Evolutionary conservation across 192 early-diverging fungal species (phyloP).

Genomic region (Cetraspora pellucida): DNA sequence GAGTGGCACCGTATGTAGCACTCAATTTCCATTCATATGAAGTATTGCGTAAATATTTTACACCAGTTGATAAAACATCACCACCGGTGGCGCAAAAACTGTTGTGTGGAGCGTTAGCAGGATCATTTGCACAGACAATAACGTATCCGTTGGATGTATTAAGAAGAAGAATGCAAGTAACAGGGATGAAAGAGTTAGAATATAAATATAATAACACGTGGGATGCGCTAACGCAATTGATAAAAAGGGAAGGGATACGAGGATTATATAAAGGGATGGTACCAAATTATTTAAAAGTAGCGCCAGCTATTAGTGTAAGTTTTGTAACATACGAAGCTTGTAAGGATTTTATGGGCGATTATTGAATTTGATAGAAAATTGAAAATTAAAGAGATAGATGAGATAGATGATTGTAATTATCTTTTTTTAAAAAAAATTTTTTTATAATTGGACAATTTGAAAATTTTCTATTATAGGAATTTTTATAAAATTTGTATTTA

Average conservation of each 20-base stretch:
- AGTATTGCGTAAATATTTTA: conserved; percentile 70
- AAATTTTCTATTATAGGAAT: no score
- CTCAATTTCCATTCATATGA: conserved; percentile 85
- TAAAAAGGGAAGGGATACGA: conserved; percentile 62
- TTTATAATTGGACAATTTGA: no score
- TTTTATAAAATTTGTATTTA: no score
- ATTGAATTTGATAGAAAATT: neutral
- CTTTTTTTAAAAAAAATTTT: no score
- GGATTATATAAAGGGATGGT: conserved; percentile 78
- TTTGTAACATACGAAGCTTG: conserved; percentile 82
- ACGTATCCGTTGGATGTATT: conserved; percentile 82
- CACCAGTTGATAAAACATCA: conserved; percentile 56
- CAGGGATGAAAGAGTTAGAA: conserved; percentile 64
- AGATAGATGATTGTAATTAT: no score
- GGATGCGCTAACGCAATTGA: conserved; percentile 65
- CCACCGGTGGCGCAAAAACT: conserved; percentile 68
- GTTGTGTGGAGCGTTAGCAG: conserved; percentile 74
- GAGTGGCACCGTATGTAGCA: conserved; percentile 81
- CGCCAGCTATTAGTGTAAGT: conserved; percentile 80
- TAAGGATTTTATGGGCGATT: conserved; percentile 59
- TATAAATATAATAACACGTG: conserved; percentile 76
- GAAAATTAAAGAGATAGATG: no score
- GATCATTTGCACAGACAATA: conserved; percentile 79
- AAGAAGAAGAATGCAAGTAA: conserved; percentile 79
- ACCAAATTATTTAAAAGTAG: conserved; percentile 85